Evolutionary conservation across 345 rosid genomes (phyloP).

Genomic region (Euphorbia lathyris): DNA sequence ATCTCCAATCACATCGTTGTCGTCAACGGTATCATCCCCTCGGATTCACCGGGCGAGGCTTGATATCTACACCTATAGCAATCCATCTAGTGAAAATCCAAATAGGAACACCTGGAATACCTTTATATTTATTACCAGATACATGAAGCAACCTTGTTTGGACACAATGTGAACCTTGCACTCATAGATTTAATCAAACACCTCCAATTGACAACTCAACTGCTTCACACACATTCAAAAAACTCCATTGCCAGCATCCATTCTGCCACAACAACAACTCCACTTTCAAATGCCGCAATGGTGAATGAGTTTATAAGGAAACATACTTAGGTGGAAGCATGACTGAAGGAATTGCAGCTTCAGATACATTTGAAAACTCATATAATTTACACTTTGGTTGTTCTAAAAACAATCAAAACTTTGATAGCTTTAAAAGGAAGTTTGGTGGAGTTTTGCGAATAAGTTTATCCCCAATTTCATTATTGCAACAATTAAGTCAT

Average conservation of each 20-base stretch:
- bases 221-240: conserved; percentile 4
- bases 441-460: too few species aligned
- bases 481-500: too few species aligned
- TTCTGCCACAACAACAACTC: background rate
- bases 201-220: background rate
- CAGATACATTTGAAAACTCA: background rate
- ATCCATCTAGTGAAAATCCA: background rate
- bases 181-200: background rate
- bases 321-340: background rate
- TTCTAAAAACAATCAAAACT: background rate
- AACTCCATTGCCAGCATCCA: conserved; percentile 15
- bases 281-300: background rate
- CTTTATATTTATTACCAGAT: background rate
- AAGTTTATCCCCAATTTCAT: background rate
- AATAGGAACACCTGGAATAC: background rate
- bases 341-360: background rate
- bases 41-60: too few species aligned
- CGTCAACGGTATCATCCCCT: too few species aligned
- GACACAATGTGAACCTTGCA: too few species aligned
- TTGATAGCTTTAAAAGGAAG: background rate
- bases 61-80: too few species aligned
- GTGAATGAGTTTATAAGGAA: background rate
- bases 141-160: background rate
- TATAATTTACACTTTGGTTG: background rate
- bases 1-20: too few species aligned